Base-by-base conservation (phyloP, 371 early-diverging fungal species). In the Circinella umbellata region DNA sequence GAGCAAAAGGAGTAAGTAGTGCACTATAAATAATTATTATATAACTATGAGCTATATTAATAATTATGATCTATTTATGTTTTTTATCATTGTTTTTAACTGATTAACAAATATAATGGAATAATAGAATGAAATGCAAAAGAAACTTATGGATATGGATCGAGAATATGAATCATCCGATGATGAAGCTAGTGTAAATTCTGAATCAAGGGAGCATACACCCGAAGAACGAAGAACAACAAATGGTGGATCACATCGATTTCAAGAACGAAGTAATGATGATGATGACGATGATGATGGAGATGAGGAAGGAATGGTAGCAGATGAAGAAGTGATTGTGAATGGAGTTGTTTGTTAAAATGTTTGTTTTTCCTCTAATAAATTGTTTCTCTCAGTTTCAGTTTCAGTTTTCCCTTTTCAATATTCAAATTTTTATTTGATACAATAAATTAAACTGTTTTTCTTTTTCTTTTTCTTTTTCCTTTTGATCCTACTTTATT, bases 141-240 rank as follows among this genome's bases (percentile, higher is more conserved):
- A 76, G 59, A 69, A 60, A 39, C 62, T 82, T 10, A 74, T 75
- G 69, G 83, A 80, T 48, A 78, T 80, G 80, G 80, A 76, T 68
- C 73, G 75, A 54, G 82, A 70, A n/a, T 80, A 78, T 64, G 71
- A 73, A 20, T 82, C 80, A 8, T 80, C 83, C 1, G 80, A 80
- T 48, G 78, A 80, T 20, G 82, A 81, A 62, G 66, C 55, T 5
- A 65, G 65, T 47, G 65, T 61, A 7, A 42, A 48, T 7, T 59
- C 47, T 5, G 66, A 66, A 10, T 34, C 51, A 14, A 48, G 66
- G 17, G 62, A 63, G 13, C 51, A 60, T 13, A 71, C 65, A 61
- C 62, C 69, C 6, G 68, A 66, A 35, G 66, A 74, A 10, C 68
- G 38, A 36, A 54, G 57, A 15, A 47, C n/a, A 14, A 39, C 46